These are phyloP conservation scores for Saccharomycopsis olivae DNA, from an alignment of 805 yeast species.

Conservation along the genomic window DNA sequence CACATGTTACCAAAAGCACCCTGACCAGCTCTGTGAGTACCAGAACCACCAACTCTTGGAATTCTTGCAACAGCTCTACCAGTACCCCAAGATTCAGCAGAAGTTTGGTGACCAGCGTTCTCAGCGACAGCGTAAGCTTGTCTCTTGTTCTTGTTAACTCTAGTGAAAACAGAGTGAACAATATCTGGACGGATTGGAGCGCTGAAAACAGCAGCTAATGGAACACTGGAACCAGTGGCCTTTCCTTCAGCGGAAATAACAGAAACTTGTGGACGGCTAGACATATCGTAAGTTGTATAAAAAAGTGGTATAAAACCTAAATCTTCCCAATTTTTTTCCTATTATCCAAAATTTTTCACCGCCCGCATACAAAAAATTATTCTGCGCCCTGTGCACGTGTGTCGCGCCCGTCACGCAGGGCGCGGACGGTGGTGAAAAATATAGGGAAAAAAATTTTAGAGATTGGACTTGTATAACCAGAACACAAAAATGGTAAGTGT, in stretches of 20 bases:
- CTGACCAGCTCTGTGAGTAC: slow-evolving; percentile 99
- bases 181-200: slow-evolving; percentile 99
- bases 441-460: no score
- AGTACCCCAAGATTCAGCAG: slow-evolving; percentile 99
- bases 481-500: no score
- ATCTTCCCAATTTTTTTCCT: no score
- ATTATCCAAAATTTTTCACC: no score
- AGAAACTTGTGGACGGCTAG: slow-evolving; percentile 92
- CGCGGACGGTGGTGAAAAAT: no score
- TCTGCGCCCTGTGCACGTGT: no score
- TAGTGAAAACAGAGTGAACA: slow-evolving; percentile 97
- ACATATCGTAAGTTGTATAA: slow-evolving; percentile 29
- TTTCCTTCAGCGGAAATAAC: slow-evolving; percentile 85
- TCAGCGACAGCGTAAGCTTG: slow-evolving; percentile 99
- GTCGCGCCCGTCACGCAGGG: no score
- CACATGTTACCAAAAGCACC: slow-evolving; percentile 99
- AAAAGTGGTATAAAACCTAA: no score
- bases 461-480: no score
- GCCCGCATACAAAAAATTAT: no score
- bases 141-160: slow-evolving; percentile 99
- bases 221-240: slow-evolving; percentile 71
- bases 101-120: slow-evolving; percentile 99
- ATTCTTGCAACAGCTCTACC: slow-evolving; percentile 99
- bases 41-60: slow-evolving; percentile 99
- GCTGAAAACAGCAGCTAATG: slow-evolving; percentile 97